These are phyloP conservation scores for Medakamo hakoo DNA, from an alignment of 139 green algal species.

Conservation along the genomic window DNA sequence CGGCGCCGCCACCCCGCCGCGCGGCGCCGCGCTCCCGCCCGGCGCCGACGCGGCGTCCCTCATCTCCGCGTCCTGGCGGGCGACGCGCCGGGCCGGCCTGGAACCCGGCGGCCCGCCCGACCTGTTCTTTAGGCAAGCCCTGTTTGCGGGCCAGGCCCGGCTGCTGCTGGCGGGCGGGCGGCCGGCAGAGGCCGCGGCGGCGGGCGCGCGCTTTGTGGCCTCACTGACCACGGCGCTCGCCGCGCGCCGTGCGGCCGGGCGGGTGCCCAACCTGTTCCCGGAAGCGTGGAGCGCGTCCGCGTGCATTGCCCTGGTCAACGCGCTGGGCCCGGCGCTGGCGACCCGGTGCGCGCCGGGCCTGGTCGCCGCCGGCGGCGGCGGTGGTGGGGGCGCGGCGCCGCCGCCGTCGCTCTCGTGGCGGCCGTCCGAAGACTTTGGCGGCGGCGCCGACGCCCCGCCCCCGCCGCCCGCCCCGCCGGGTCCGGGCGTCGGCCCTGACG, in stretches of 20 bases:
- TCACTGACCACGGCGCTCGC: not conserved
- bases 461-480: no score
- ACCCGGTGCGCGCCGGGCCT: not conserved
- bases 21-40: no score
- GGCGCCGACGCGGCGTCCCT: not conserved
- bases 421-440: no score
- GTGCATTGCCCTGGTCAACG: not conserved
- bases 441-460: no score
- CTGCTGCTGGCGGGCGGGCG: not conserved
- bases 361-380: not conserved
- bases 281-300: not conserved
- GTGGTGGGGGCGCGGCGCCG: not conserved
- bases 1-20: no score
- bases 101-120: not conserved
- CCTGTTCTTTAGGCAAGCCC: not conserved
- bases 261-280: not conserved
- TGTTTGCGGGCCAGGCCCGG: not conserved
- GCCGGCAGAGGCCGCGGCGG: not conserved
- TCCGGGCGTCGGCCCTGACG: no score
- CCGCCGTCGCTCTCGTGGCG: not conserved
- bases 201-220: not conserved
- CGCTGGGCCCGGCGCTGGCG: no score
- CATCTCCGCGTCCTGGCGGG: not conserved
- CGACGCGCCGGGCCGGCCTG: no score
- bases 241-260: no score